phyloP scores from a whole-genome alignment of 2,329 filamentous ascomycete genomes.

The Tolypocladium cylindrosporum region DNA sequence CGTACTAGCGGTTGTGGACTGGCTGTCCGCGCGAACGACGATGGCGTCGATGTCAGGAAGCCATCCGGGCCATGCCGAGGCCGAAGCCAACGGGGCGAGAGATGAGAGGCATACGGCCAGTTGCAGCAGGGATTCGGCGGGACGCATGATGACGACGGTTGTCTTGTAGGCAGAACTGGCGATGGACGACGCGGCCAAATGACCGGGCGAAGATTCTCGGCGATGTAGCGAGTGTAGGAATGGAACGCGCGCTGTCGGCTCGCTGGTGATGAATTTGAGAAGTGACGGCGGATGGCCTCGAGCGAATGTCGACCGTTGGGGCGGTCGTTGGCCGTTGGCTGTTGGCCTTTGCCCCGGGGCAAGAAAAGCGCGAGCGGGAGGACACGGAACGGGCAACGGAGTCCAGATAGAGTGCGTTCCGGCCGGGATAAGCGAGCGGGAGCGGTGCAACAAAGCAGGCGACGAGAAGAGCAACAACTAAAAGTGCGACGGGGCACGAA shows the following conservation, averaged over 20 bases:
- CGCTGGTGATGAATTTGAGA: neutral
- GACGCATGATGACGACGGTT: slow-evolving; percentile 33
- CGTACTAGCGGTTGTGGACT: slow-evolving; percentile 7
- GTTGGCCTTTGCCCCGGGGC: neutral
- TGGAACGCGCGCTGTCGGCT: neutral
- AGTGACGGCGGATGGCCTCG: neutral
- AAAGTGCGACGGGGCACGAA: neutral
- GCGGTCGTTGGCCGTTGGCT: neutral
- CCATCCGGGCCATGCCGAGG: slow-evolving; percentile 47
- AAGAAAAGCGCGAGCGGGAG: neutral
- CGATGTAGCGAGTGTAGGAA: neutral
- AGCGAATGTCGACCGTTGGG: neutral
- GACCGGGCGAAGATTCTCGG: neutral
- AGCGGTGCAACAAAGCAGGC: slow-evolving; percentile 3
- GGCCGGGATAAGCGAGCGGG: slow-evolving; percentile 5
- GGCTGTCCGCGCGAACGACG: slow-evolving; percentile 37
- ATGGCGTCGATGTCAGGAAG: slow-evolving; percentile 42
- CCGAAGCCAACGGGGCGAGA: slow-evolving; percentile 37
- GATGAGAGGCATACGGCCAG: slow-evolving; percentile 41
- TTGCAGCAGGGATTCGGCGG: slow-evolving; percentile 33
- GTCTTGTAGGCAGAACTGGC: neutral
- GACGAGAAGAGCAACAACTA: slow-evolving; percentile 6
- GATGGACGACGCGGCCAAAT: neutral
- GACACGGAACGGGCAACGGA: neutral
- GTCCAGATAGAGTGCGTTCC: neutral